Conservation (phyloP, 306 rosid genomes). For the Pueraria montana region DNA sequence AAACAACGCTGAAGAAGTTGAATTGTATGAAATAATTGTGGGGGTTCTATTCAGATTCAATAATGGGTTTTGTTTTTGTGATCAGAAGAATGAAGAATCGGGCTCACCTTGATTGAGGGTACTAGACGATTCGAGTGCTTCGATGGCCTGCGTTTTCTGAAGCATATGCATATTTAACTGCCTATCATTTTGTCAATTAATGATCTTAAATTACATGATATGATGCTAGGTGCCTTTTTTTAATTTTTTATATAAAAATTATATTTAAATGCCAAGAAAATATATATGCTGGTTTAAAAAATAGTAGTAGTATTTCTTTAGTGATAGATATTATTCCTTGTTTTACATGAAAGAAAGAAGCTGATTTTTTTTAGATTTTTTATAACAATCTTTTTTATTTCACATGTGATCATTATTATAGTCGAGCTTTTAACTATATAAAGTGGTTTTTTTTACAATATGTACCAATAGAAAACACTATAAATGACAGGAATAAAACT, state of each 20-base stretch:
- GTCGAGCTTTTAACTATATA: neutral
- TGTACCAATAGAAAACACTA: too few species aligned
- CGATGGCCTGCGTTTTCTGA: constrained; percentile 36
- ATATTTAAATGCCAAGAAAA: too few species aligned
- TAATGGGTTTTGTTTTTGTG: constrained; percentile 2
- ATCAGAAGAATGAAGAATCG: constrained; percentile 26
- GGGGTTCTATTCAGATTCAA: constrained; percentile 39
- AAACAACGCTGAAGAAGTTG: constrained; percentile 39
- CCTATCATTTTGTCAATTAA: neutral
- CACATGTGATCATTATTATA: neutral
- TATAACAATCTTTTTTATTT: neutral
- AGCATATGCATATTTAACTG: neutral
- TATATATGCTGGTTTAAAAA: too few species aligned
- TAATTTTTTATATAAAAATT: neutral
- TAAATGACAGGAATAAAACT: too few species aligned
- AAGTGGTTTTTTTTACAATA: neutral
- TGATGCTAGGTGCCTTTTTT: neutral
- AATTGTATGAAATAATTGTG: constrained; percentile 5
- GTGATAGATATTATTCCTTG: neutral
- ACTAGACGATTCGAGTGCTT: constrained; percentile 54
- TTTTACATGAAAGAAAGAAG: too few species aligned
- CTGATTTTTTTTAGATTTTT: neutral
- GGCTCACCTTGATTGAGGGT: constrained; percentile 55
- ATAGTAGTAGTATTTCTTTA: neutral
- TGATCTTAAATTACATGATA: neutral